Base-by-base conservation (phyloP, 768 basidiomycete species). In the Leccinum subgranulosum region DNA sequence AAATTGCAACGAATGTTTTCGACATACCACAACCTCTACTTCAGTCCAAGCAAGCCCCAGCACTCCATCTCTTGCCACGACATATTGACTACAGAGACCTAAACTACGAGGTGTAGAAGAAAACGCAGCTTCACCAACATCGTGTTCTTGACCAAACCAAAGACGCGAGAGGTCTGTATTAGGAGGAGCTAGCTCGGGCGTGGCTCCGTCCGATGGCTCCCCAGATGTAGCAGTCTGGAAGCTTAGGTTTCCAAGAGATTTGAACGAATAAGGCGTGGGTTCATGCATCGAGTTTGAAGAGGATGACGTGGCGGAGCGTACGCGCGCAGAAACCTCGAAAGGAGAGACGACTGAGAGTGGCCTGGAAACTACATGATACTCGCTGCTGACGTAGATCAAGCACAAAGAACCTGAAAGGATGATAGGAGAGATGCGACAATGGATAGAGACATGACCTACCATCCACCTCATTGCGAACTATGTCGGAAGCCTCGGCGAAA, bases 21-120 rank as follows among this genome's bases (percentile, higher is more conserved):
- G 14, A 61, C 70, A 25, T 28, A 72, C 71, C 63, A 55, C 17
- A 49, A 71, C 52, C 21, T 77, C 74, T 11, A 71, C 48, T 27
- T 77, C 71, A 4, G 81, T 76, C 85, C 85, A 86, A 14, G 71
- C 73, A 21, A 84, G 55, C 1, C 77, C 80, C 21, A 74, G 63
- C 8, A 81, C 57, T 19, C 60, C 71, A 43, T 67, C 71, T 21
- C 57, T 63, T 14, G 60, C 51, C 8, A 66, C 58, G 27, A 53
- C 55, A 55, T 71, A 71, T 41, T 55, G 61, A 51, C 59, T 49
- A 15, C 59, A 56, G 39, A 70, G 43, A 6, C 69, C 49, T 23
- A 67, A n/a, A 28, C 10, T 29, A 34, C 25, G 25, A 36, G 61
- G 25, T 4, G 21, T 2, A 29, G 69, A 63, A 36, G 65, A 63